These are phyloP conservation scores for Lactarius evosmus DNA, from an alignment of 768 basidiomycete genomes.

Conservation along the genomic window DNA sequence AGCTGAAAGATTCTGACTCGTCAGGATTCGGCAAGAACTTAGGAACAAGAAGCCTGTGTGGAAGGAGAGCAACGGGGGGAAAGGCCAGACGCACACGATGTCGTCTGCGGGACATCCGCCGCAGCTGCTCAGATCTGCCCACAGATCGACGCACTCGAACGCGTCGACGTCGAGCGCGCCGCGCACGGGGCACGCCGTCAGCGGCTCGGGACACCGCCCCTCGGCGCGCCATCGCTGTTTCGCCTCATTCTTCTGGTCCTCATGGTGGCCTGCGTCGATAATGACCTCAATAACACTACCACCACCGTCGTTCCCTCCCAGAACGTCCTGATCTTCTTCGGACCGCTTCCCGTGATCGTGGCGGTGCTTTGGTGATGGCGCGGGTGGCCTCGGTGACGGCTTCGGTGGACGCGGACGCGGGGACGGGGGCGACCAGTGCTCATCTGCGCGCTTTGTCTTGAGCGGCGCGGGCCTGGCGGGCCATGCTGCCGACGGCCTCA, in stretches of 20 bases:
- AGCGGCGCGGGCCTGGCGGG: not conserved
- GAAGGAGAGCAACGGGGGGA: not conserved
- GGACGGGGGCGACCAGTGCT: not conserved
- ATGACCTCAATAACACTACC: not conserved
- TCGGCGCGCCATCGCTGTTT: not conserved
- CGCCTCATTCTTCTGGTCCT: not conserved
- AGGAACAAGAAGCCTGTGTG: too few relatives aligned
- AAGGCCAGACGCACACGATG: slow-evolving; percentile 25
- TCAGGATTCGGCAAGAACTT: not conserved
- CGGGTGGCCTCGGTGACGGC: too few relatives aligned
- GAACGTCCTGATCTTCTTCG: not conserved
- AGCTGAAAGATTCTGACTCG: slow-evolving; percentile 21
- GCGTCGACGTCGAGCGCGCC: slow-evolving; percentile 24
- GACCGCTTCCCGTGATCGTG: not conserved
- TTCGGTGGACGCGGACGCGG: too few relatives aligned
- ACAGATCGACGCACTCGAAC: slow-evolving; percentile 35
- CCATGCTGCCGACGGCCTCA: not conserved
- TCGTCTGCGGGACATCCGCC: slow-evolving; percentile 35
- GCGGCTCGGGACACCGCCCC: slow-evolving; percentile 10
- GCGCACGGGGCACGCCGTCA: slow-evolving; percentile 16
- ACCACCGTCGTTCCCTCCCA: not conserved
- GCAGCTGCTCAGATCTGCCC: slow-evolving; percentile 33
- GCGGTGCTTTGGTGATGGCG: not conserved
- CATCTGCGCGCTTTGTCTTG: not conserved
- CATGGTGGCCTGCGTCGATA: not conserved